Evolutionary conservation across 208 protist genomes (phyloP), one percentile per base, ranked within the genome.

Genomic region (Leptomonas seymouri): DNA sequence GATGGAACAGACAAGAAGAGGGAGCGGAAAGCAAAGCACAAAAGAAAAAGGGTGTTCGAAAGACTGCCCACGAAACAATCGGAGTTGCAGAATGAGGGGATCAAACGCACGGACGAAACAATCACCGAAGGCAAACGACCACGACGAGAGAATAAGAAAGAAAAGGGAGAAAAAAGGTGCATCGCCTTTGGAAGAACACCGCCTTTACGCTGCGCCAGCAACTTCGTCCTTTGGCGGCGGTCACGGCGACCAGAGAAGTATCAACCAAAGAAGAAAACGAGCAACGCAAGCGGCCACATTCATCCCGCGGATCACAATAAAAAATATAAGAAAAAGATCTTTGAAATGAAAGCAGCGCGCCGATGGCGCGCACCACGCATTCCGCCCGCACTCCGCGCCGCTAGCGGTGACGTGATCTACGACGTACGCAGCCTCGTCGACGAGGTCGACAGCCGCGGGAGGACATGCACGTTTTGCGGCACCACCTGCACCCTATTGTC

Each of bases 391-490:
- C n/a, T n/a, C n/a, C 44, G 44, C 44, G 44, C 44, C 20, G 11
- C 7, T n/a, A 16, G 48, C 8, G 46, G 61, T 3, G 61, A 25
- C 31, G 57, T 55, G 25, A 36, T 67, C 34, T 67, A 48, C 46
- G 61, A 67, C 1, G 28, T 3, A 14, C 30, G 45, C 15, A 30
- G n/a, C 48, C 23, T 55, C 61, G 57, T n/a, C 21, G 61, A 67
- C 0, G 31, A 48, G 48, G 48, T 46, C 2, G 61, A 67, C 61
- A 67, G 61, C 15, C 45, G 45, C 23, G 61, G 61, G 21, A 67
- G 48, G 31, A 57, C 54, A n/a, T 59, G 30, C 16, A 34, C 25
- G 34, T 20, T 23, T 20, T 25, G 20, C 54, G 42, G 51, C 51
- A 56, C 16, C 51, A 36, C 59, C 46, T 28, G 49, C 30, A 34